Conservation (phyloP, 2,329 filamentous ascomycete species). For the Cladophialophora yegresii region DNA sequence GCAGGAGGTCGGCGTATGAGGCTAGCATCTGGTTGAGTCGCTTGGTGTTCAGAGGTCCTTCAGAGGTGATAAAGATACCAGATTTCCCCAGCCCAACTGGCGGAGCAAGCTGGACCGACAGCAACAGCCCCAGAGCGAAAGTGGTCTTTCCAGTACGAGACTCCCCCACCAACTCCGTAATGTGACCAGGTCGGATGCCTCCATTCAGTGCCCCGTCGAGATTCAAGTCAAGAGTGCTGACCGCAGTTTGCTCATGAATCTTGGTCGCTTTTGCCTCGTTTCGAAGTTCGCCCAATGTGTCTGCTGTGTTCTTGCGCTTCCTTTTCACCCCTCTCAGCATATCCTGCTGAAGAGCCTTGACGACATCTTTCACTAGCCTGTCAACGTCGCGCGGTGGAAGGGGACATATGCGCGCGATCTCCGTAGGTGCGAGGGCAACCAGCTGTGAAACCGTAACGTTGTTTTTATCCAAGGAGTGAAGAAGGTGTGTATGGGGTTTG, state of each 20-base stretch:
- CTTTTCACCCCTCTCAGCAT: slow-evolving; percentile 17
- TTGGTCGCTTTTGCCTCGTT: slow-evolving; percentile 39
- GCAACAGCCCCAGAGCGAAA: slow-evolving; percentile 79
- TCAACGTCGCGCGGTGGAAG: slow-evolving; percentile 79
- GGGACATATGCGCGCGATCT: slow-evolving; percentile 82
- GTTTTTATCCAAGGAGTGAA: slow-evolving; percentile 77
- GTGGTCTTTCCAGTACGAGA: slow-evolving; percentile 94
- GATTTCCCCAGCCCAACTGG: slow-evolving; percentile 70
- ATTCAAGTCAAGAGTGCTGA: slow-evolving; percentile 76
- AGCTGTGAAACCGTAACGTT: slow-evolving; percentile 79
- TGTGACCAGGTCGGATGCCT: slow-evolving; percentile 75
- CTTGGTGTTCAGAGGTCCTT: slow-evolving; percentile 77
- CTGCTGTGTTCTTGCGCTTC: slow-evolving; percentile 33
- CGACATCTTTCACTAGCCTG: slow-evolving; percentile 67
- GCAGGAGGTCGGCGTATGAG: slow-evolving; percentile 52
- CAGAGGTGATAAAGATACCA: slow-evolving; percentile 93
- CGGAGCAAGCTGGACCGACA: slow-evolving; percentile 77
- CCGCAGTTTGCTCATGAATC: slow-evolving; percentile 48
- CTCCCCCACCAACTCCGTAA: slow-evolving; percentile 90
- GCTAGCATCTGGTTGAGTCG: slow-evolving; percentile 78
- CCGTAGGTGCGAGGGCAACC: slow-evolving; percentile 75
- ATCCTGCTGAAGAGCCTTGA: slow-evolving; percentile 63
- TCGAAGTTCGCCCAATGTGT: slow-evolving; percentile 40
- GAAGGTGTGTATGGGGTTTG: slow-evolving; percentile 69
- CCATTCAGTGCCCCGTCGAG: slow-evolving; percentile 74